Conservation (phyloP, 1,284 basidiomycete genomes). For the Ganoderma sp. region DNA sequence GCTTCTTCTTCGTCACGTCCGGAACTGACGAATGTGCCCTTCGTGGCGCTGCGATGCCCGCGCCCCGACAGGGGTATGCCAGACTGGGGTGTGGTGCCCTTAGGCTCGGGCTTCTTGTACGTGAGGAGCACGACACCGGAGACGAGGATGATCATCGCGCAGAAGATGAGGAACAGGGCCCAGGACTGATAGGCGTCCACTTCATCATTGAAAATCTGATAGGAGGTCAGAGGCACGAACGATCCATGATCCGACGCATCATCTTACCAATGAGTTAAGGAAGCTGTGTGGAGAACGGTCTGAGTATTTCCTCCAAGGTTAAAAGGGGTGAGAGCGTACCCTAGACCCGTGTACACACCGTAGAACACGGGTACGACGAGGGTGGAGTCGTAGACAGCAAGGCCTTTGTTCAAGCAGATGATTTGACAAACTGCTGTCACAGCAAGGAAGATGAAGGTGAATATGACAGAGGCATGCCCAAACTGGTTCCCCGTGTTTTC, state of each 20-base stretch:
- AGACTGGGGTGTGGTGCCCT: constrained; percentile 28
- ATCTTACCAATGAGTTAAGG: constrained; percentile 63
- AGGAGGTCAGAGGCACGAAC: neutral
- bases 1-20: constrained; percentile 45
- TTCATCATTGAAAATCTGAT: constrained; percentile 78
- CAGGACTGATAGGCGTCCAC: constrained; percentile 83
- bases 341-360: constrained; percentile 67
- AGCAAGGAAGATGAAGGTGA: constrained; percentile 82
- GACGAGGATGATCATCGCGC: constrained; percentile 84
- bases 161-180: constrained; percentile 86
- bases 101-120: constrained; percentile 77
- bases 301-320: neutral
- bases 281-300: constrained; percentile 50
- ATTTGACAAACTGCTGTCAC: constrained; percentile 88
- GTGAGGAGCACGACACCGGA: constrained; percentile 86
- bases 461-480: constrained; percentile 78
- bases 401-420: constrained; percentile 85
- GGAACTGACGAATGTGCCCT: constrained; percentile 25
- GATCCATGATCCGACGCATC: neutral
- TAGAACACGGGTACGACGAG: constrained; percentile 79
- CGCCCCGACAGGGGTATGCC: constrained; percentile 26
- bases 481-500: constrained; percentile 87
- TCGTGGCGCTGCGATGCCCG: constrained; percentile 23
- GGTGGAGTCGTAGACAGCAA: constrained; percentile 81
- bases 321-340: constrained; percentile 46